Base-by-base conservation (phyloP, 2,329 filamentous ascomycete genomes). In the Coniella vitis region DNA sequence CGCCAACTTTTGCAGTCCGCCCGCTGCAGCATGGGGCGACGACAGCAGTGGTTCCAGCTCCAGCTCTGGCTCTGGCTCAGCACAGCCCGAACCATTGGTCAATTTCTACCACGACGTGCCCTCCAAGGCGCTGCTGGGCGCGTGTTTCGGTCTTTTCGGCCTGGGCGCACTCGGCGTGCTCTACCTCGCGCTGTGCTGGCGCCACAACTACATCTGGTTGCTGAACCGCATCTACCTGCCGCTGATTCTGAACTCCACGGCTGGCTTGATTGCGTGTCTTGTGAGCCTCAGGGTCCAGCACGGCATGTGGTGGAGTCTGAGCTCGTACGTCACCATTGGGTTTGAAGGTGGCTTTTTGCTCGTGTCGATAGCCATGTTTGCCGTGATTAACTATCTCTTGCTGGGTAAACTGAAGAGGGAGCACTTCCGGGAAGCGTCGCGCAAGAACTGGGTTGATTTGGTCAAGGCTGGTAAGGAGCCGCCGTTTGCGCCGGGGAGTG, bases 141-240 rank as follows among this genome's bases (percentile, higher is more conserved):
- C 75, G 13, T 69, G 69, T 1, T 69, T 67, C 14, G 60, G 67
- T 8, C 68, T 69, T 25, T 72, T 74, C 49, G 63, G 61, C 7
- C 49, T 70, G 4, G 71, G 71, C 3, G 56, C 60, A 1, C 39
- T 63, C 1, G 69, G 72, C 3, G 70, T 73, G 57, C 44, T 66
- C 3, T 66, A 62, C 57, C 61, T 79, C n/a, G 73, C 66, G 52
- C 61, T 65, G 45, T 60, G 63, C 17, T 72, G 72, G 61, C 60
- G 68, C 35, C 56, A 59, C 14, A 78, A 79, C 54, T 77, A 78
- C 49, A 66, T 78, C 16, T 80, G 74, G 75, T 63, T 78, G 19
- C 64, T 76, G 8, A 75, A 77, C 57, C 65, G 68, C 48, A 62
- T 79, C 12, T 75, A 78, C 54, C 51, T 76, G 52, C 69, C 68